A percentile compares a stretch with the other conserved stretches of the same genome.
Evolutionary conservation across 1,139 yeast species (phyloP).

Genomic region (Taphrina pruni): DNA sequence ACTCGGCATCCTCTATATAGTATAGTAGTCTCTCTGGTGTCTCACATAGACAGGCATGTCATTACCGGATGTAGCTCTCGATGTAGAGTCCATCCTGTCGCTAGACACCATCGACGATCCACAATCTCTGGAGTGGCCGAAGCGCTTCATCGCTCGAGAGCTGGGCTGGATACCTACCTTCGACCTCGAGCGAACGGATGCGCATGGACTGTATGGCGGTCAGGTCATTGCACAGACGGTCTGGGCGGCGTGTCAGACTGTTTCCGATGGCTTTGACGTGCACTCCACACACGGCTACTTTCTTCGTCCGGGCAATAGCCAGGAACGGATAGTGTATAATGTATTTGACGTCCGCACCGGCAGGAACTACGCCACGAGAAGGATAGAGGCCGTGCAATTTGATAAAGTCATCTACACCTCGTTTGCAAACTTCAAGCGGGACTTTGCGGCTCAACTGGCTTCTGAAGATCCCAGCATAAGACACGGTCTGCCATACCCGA

Average conservation of each 20-base stretch:
- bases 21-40: no score
- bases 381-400: slow-evolving; percentile 35
- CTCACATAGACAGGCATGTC: neutral
- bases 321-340: slow-evolving; percentile 31
- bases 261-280: slow-evolving; percentile 33
- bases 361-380: slow-evolving; percentile 31
- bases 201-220: slow-evolving; percentile 39
- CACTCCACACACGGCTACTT: slow-evolving; percentile 41
- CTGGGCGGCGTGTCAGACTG: slow-evolving; percentile 40
- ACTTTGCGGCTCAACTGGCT: slow-evolving; percentile 16
- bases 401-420: slow-evolving; percentile 41
- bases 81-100: slow-evolving; percentile 32
- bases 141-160: slow-evolving; percentile 31
- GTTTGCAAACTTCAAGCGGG: slow-evolving; percentile 35
- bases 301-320: slow-evolving; percentile 34
- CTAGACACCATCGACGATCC: slow-evolving; percentile 38
- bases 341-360: slow-evolving; percentile 38
- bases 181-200: slow-evolving; percentile 30
- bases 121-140: slow-evolving; percentile 32
- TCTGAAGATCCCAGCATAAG: slow-evolving; percentile 22
- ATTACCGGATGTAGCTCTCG: slow-evolving; percentile 23
- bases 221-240: slow-evolving; percentile 38
- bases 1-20: no score
- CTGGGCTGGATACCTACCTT: slow-evolving; percentile 35
- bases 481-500: slow-evolving; percentile 37